phyloP scores from a whole-genome alignment of 2,329 filamentous ascomycete species.

The Colletotrichum echinochloae region DNA sequence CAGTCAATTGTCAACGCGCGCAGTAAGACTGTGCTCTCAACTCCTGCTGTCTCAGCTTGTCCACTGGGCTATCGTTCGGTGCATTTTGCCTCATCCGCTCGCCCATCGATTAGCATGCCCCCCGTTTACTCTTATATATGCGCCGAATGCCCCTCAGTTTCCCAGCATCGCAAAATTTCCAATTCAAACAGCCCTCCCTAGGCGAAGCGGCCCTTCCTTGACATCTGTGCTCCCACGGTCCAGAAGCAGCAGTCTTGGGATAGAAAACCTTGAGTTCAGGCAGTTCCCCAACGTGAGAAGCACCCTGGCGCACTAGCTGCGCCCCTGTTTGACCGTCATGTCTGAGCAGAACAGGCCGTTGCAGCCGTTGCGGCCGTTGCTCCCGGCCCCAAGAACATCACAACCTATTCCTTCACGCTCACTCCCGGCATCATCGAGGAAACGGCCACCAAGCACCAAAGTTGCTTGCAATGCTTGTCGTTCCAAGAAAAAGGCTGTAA shows the following conservation, averaged over 20 bases:
- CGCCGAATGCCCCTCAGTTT: constrained; percentile 33
- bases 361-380: constrained; percentile 29
- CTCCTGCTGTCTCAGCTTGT: not conserved
- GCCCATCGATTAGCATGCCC: constrained; percentile 34
- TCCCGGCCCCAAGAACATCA: constrained; percentile 25
- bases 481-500: constrained; percentile 43
- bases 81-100: constrained; percentile 13
- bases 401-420: constrained; percentile 9
- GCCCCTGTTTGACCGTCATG: constrained; percentile 8
- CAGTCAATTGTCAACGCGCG: constrained; percentile 22
- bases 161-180: constrained; percentile 11
- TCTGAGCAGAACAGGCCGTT: constrained; percentile 21
- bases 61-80: not conserved
- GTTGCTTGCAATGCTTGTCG: constrained; percentile 44
- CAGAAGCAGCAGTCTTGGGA: not conserved
- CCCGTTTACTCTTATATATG: not conserved
- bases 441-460: constrained; percentile 22
- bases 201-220: constrained; percentile 8
- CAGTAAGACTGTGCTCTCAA: not conserved
- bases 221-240: not conserved
- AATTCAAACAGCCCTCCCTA: not conserved
- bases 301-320: constrained; percentile 1
- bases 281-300: not conserved
- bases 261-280: not conserved
- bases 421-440: constrained; percentile 13